phyloP scores from a whole-genome alignment of 2,329 filamentous ascomycete species.

The Cladorrhinum sp. region DNA sequence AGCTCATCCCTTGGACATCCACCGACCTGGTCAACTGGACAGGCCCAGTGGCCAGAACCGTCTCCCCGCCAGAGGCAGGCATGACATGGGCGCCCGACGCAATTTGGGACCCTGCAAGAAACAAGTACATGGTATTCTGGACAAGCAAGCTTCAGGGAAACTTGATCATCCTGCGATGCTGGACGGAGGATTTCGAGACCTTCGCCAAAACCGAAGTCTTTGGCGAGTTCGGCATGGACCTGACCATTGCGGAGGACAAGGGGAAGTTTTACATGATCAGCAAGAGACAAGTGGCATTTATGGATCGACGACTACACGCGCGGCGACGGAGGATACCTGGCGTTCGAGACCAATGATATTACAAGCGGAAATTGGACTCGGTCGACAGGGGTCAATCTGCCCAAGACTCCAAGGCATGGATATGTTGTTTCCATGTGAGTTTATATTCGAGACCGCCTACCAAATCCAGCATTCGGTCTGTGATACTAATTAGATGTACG shows the following conservation, averaged over 20 bases:
- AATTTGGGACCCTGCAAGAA: constrained; percentile 43
- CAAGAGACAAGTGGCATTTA: constrained; percentile 24
- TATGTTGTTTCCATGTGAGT: too few species aligned
- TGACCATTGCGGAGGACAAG: constrained; percentile 14
- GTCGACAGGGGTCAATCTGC: constrained; percentile 5
- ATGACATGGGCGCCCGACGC: constrained; percentile 55
- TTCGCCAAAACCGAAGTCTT: constrained; percentile 16
- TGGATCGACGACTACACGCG: constrained; percentile 22
- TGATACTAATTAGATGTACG: not conserved
- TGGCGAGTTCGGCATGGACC: constrained; percentile 19
- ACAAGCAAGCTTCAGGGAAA: constrained; percentile 28
- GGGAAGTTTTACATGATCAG: constrained; percentile 14
- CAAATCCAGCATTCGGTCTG: too few species aligned
- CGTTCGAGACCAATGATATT: constrained; percentile 19
- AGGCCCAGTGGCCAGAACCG: constrained; percentile 41
- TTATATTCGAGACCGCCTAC: too few species aligned
- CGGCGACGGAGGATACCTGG: constrained; percentile 17
- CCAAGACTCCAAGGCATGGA: constrained; percentile 16
- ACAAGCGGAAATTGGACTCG: constrained; percentile 11
- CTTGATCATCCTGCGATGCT: constrained; percentile 12
- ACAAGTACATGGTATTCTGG: constrained; percentile 42
- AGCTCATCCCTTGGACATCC: constrained; percentile 51
- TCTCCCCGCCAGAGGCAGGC: constrained; percentile 47
- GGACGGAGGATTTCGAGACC: constrained; percentile 19
- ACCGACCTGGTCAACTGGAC: constrained; percentile 50